A percentile compares a stretch with the other conserved stretches of the same genome.
These are phyloP conservation scores for Lecanicillium sp. DNA, from an alignment of 2,329 filamentous ascomycete species.

Conservation along the genomic window DNA sequence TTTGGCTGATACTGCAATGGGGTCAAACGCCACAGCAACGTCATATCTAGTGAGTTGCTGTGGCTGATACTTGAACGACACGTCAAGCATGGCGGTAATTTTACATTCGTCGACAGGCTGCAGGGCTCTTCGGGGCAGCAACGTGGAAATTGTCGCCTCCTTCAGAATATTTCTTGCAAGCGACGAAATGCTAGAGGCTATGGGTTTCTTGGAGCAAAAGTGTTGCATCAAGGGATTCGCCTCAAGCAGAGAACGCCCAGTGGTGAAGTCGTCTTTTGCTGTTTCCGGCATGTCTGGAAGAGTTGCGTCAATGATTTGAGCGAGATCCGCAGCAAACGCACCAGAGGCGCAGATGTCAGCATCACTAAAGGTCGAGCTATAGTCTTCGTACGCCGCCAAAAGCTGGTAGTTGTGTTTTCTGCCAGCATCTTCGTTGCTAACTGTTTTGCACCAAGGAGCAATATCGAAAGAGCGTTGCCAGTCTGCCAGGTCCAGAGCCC, in stretches of 20 bases:
- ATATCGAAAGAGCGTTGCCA: conserved; percentile 40
- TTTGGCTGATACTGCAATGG: conserved; percentile 46
- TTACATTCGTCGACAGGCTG: conserved; percentile 23
- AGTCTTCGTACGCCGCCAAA: conserved; percentile 44
- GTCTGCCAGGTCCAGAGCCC: conserved; percentile 56
- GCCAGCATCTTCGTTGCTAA: conserved; percentile 11
- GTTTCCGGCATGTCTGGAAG: conserved; percentile 46
- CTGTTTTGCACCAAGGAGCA: conserved; percentile 26
- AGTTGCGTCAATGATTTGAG: conserved; percentile 54
- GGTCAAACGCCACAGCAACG: conserved; percentile 52
- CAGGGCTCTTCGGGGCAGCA: conserved; percentile 6
- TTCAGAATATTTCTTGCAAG: conserved; percentile 18
- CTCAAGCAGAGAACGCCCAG: conserved; percentile 42
- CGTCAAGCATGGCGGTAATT: conserved; percentile 28
- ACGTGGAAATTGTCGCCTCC: conserved; percentile 1
- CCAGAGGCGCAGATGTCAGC: conserved; percentile 53
- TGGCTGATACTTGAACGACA: conserved; percentile 22
- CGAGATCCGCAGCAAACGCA: conserved; percentile 33
- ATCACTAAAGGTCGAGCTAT: conserved; percentile 49
- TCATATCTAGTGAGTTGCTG: conserved; percentile 38
- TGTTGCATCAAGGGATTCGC: conserved; percentile 28
- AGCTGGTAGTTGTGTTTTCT: conserved; percentile 21
- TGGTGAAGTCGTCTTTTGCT: conserved; percentile 40
- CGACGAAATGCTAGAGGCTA: conserved; percentile 22
- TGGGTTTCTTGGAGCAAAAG: conserved; percentile 14